Base-by-base conservation (phyloP, 305 asterid species). In the Fraxinus dipetala region DNA sequence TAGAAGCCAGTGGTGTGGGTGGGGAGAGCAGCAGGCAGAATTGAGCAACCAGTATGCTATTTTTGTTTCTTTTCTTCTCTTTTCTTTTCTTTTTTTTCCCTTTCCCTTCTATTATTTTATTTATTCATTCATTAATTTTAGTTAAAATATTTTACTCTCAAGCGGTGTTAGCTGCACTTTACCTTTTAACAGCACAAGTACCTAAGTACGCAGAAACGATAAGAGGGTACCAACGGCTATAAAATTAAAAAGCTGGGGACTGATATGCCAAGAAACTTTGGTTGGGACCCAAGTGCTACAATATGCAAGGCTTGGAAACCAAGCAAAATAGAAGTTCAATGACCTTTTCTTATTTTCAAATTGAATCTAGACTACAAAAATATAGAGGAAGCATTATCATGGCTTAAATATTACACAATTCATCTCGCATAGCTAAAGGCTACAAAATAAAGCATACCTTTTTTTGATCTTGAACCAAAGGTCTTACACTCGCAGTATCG, bases 401-500 rank as follows among this genome's bases (percentile, higher is more conserved):
- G 36, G 72, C 9, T 59, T 81, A 84, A 22, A 72, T 72, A 31
- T 76, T 63, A 5, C 73, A 22, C 14, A 65, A 16, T 75, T 43
- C 36, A 6, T 7, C 35, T 1, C 0, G 28, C 38, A 31, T 13
- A 59, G 54, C 30, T 24, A 30, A 80, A 78, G 70, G 70, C 18
- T 61, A 30, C 56, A 67, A 51, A 67, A 77, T 63, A 35, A 72
- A 36, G 51, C 18, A 4, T 88, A 95, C 98, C 99, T 95, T 91
- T 87, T 86, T 89, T 79, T 83, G 97, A 76, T 84, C 94, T 85
- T 89, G 91, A 67, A 90, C 24, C 11, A 87, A 83, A 82, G 98
- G 99, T 87, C 89, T 89, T 75, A 95, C 95, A 48, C 93, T 91
- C 83, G 99, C 99, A 72, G 80, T 80, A 78, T 94, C 99, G 6